Conservation (phyloP, 2,329 filamentous ascomycete genomes). For the Pyricularia sp. region DNA sequence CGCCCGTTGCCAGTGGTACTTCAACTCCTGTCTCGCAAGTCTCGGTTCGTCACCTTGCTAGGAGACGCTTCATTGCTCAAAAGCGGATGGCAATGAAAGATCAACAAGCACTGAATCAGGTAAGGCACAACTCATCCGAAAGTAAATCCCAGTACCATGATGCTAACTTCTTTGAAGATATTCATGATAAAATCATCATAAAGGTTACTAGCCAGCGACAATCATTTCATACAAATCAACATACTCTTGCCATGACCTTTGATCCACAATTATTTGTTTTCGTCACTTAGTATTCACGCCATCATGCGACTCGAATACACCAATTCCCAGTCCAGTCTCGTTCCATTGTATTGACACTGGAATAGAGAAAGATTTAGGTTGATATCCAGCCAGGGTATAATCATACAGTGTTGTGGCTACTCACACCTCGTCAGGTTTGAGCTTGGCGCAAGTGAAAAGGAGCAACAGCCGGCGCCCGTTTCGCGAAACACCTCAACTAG, state of each 20-base stretch:
- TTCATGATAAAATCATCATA: conserved; percentile 49
- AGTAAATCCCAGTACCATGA: background rate
- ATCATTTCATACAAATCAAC: background rate
- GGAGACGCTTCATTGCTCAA: conserved; percentile 74
- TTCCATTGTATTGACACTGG: background rate
- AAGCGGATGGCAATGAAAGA: conserved; percentile 78
- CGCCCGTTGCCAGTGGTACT: conserved; percentile 20
- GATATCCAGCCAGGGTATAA: background rate
- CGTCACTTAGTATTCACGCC: background rate
- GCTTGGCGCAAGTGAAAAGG: background rate
- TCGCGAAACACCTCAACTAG: background rate
- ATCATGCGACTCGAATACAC: background rate
- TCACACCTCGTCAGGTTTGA: background rate
- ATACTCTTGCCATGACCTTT: background rate
- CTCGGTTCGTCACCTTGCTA: conserved; percentile 56
- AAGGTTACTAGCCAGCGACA: background rate
- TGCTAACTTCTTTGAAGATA: conserved; percentile 32
- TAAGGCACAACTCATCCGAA: conserved; percentile 23
- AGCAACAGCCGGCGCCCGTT: background rate
- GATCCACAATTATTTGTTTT: background rate
- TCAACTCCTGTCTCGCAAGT: conserved; percentile 19
- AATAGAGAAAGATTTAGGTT: background rate
- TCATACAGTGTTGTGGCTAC: background rate
- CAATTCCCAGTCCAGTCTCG: background rate
- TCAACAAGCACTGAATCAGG: conserved; percentile 73